phyloP scores from a whole-genome alignment of 1,284 basidiomycete genomes.

The Leccinum subrobustum region DNA sequence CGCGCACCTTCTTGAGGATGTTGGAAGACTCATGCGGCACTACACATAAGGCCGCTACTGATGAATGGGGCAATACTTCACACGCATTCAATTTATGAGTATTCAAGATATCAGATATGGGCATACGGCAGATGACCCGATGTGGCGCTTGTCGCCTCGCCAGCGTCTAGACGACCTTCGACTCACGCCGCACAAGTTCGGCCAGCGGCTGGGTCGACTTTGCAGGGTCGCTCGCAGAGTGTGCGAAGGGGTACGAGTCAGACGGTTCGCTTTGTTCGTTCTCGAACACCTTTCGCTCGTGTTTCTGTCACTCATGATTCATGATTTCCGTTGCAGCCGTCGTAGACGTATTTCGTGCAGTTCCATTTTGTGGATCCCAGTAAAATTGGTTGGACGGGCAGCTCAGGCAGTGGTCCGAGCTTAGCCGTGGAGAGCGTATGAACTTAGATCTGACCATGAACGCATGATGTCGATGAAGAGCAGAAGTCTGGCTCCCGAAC shows the following conservation, averaged over 20 bases:
- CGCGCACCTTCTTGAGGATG: conserved; percentile 31
- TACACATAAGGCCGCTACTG: no score
- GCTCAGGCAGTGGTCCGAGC: not conserved
- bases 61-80: no score
- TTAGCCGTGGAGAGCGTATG: not conserved
- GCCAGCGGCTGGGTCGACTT: conserved; percentile 1
- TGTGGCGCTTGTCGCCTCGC: conserved; percentile 3
- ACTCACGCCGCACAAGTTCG: conserved; percentile 24
- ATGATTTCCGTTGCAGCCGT: conserved; percentile 7
- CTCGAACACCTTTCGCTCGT: not conserved
- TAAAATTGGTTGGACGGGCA: conserved; percentile 19
- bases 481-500: not conserved
- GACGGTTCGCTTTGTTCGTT: conserved; percentile 25
- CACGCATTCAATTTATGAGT: no score
- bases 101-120: no score
- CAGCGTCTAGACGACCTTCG: conserved; percentile 26
- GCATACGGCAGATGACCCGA: no score
- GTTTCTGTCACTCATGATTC: not conserved
- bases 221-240: conserved; percentile 21
- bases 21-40: no score
- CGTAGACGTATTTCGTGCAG: conserved; percentile 28
- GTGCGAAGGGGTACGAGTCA: conserved; percentile 26
- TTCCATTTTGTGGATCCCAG: conserved; percentile 22
- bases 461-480: not conserved
- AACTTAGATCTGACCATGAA: not conserved